Conservation (phyloP, 2,329 filamentous ascomycete species). For the Grosmannia clavigera region DNA sequence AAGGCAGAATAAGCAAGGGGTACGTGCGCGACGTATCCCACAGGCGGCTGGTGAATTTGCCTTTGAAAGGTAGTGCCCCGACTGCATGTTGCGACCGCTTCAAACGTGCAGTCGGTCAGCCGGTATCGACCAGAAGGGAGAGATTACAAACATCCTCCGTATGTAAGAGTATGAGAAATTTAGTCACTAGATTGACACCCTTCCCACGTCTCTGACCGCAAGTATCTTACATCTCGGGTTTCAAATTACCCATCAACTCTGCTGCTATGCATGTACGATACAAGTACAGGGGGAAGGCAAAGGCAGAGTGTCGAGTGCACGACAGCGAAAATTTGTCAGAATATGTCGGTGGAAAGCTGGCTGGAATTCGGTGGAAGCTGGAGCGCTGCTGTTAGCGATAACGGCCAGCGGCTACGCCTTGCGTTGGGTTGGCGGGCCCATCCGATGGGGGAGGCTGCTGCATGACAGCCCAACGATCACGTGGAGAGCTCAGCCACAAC, state of each 20-base stretch:
- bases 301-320: background rate
- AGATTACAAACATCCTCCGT: too few relatives aligned
- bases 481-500: background rate
- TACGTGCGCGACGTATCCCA: background rate
- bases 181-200: background rate
- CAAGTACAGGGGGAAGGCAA: background rate
- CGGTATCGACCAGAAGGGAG: background rate
- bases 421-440: background rate
- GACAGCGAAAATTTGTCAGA: background rate
- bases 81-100: background rate
- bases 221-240: background rate
- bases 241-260: background rate
- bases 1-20: background rate
- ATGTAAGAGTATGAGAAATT: background rate
- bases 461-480: conserved; percentile 1
- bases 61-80: background rate
- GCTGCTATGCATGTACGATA: background rate
- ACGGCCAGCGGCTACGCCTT: background rate
- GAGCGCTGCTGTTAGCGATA: background rate
- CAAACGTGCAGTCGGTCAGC: background rate
- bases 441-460: background rate
- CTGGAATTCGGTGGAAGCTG: background rate
- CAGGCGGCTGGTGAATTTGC: background rate
- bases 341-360: background rate
- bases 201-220: background rate